Conservation (phyloP, 164 flowering plant species). For the Vitis riparia region DNA sequence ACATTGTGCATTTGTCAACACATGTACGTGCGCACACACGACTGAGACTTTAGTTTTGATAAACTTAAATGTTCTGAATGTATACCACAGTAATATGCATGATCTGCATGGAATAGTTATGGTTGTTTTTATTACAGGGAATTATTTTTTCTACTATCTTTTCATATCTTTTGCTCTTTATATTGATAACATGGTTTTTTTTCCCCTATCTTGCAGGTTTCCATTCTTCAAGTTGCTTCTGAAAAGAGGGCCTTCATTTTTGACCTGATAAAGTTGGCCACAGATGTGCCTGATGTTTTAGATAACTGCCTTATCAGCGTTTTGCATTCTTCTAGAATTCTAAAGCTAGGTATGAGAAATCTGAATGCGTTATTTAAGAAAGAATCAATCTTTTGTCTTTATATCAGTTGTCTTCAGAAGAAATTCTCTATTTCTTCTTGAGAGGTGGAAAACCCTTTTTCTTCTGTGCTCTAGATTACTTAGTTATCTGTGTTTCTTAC, state of each 20-base stretch:
- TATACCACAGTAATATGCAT: too few relatives aligned
- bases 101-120: too few relatives aligned
- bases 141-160: neutral
- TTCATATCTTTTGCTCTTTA: neutral
- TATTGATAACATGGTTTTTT: neutral
- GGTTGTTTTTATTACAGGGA: neutral
- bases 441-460: neutral
- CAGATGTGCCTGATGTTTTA: conserved; percentile 52
- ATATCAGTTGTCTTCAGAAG: neutral
- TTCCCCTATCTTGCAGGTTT: conserved; percentile 61
- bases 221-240: conserved; percentile 94
- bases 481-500: too few relatives aligned
- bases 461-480: neutral
- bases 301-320: conserved; percentile 67
- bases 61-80: too few relatives aligned
- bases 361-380: neutral
- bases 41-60: too few relatives aligned
- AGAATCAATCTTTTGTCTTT: neutral
- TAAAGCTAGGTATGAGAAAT: conserved; percentile 77
- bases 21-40: too few relatives aligned
- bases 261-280: conserved; percentile 75
- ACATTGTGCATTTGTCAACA: neutral
- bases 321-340: conserved; percentile 68
- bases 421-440: too few relatives aligned
- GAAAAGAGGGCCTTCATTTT: conserved; percentile 70